These are phyloP conservation scores for Leucocoprinus sp. DNA, from an alignment of 768 basidiomycete species.

Conservation along the genomic window DNA sequence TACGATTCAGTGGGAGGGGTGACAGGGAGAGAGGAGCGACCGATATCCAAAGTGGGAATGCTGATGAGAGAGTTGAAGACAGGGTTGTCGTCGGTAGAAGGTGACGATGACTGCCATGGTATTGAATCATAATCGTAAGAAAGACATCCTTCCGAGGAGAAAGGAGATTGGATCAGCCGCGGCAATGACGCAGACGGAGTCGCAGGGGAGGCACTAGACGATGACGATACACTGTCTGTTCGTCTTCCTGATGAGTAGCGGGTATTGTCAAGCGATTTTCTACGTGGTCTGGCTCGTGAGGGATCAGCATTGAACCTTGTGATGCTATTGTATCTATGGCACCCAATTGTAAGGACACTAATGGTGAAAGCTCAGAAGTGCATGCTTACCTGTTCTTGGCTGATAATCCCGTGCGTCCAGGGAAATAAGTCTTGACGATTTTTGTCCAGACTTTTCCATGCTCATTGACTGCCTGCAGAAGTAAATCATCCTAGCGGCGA, in stretches of 20 bases:
- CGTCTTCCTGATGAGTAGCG: constrained; percentile 24
- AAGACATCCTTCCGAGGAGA: constrained; percentile 5
- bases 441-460: constrained; percentile 57
- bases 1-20: constrained; percentile 23
- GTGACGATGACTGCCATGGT: constrained; percentile 25
- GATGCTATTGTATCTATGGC: constrained; percentile 41
- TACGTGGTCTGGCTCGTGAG: constrained; percentile 27
- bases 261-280: constrained; percentile 28
- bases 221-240: constrained; percentile 32
- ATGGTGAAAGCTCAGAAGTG: not conserved
- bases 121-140: constrained; percentile 19
- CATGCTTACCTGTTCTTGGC: constrained; percentile 47
- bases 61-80: constrained; percentile 17
- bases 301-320: constrained; percentile 38
- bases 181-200: constrained; percentile 22
- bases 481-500: constrained; percentile 35
- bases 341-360: constrained; percentile 9
- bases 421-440: constrained; percentile 54
- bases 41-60: constrained; percentile 7
- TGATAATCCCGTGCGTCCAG: constrained; percentile 49
- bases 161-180: constrained; percentile 10
- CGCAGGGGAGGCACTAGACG: constrained; percentile 35
- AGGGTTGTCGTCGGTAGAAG: constrained; percentile 23
- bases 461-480: constrained; percentile 45
- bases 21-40: constrained; percentile 19